phyloP scores from a whole-genome alignment of 495 filamentous ascomycete genomes.

The Aspergillus campestris region DNA sequence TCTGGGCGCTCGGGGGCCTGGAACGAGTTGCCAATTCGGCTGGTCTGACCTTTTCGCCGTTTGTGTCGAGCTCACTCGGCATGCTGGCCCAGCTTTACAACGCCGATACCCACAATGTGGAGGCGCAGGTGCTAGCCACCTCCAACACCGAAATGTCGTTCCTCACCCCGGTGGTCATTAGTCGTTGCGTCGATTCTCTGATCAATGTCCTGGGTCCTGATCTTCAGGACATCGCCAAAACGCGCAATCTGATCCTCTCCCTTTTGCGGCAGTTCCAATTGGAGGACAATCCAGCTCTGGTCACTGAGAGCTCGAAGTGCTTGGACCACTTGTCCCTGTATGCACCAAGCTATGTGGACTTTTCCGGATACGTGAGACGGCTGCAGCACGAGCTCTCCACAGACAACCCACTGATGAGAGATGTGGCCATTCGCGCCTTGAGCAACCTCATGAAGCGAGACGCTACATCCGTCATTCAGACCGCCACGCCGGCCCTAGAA shows the following conservation, averaged over 20 bases:
- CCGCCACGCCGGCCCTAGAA: slow-evolving; percentile 69
- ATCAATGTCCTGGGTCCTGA: slow-evolving; percentile 96
- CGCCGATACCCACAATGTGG: slow-evolving; percentile 81
- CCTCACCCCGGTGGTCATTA: slow-evolving; percentile 72
- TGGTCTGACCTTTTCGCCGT: slow-evolving; percentile 82
- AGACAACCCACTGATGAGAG: slow-evolving; percentile 53
- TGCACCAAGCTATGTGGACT: slow-evolving; percentile 78
- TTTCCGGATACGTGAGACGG: slow-evolving; percentile 69
- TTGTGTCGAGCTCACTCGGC: slow-evolving; percentile 81
- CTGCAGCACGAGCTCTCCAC: slow-evolving; percentile 72
- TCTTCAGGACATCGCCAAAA: slow-evolving; percentile 87
- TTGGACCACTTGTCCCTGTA: slow-evolving; percentile 89
- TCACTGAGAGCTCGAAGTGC: slow-evolving; percentile 71
- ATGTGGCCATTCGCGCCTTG: slow-evolving; percentile 78
- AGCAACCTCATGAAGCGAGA: slow-evolving; percentile 94
- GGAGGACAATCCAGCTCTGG: slow-evolving; percentile 65
- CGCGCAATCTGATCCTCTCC: slow-evolving; percentile 80
- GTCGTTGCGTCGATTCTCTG: slow-evolving; percentile 83
- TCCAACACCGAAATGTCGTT: slow-evolving; percentile 84
- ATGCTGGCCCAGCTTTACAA: slow-evolving; percentile 91
- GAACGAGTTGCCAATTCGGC: slow-evolving; percentile 86
- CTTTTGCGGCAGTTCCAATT: slow-evolving; percentile 74
- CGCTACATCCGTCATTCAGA: slow-evolving; percentile 64
- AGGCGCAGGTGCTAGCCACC: slow-evolving; percentile 64
- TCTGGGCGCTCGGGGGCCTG: slow-evolving; percentile 86